Evolutionary conservation across 495 filamentous ascomycete species (phyloP).

Genomic region (Amphirosellinia nigrospora): DNA sequence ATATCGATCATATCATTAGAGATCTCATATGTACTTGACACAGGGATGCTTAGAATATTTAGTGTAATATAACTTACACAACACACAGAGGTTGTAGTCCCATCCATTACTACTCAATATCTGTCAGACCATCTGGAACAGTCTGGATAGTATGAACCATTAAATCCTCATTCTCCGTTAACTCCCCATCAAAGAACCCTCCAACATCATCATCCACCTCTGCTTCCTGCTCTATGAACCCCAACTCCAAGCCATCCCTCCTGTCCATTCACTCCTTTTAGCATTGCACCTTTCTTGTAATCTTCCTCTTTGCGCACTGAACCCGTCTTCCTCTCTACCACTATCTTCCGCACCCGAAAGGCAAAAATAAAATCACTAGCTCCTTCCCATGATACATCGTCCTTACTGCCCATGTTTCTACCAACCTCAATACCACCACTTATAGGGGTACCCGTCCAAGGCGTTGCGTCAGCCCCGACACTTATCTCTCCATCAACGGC

Average conservation of each 20-base stretch:
- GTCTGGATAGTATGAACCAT: neutral
- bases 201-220: neutral
- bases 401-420: neutral
- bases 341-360: slow-evolving; percentile 15
- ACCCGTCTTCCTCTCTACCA: slow-evolving; percentile 7
- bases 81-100: neutral
- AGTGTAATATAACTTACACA: neutral
- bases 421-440: slow-evolving; percentile 2
- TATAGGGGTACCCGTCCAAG: slow-evolving; percentile 8
- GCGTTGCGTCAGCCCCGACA: slow-evolving; percentile 9
- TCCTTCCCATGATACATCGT: neutral
- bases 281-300: slow-evolving; percentile 8
- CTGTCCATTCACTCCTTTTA: neutral
- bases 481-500: neutral
- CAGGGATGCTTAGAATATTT: neutral
- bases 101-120: neutral
- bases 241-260: neutral
- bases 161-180: neutral
- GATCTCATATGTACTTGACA: neutral
- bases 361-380: slow-evolving; percentile 15
- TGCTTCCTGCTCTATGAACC: neutral
- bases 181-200: neutral
- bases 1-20: neutral
- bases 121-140: neutral
- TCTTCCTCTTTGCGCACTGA: neutral